Evolutionary conservation across 805 yeast genomes (phyloP), one percentile per base, ranked within the genome.

Genomic region (Myxozyma neotropica): DNA sequence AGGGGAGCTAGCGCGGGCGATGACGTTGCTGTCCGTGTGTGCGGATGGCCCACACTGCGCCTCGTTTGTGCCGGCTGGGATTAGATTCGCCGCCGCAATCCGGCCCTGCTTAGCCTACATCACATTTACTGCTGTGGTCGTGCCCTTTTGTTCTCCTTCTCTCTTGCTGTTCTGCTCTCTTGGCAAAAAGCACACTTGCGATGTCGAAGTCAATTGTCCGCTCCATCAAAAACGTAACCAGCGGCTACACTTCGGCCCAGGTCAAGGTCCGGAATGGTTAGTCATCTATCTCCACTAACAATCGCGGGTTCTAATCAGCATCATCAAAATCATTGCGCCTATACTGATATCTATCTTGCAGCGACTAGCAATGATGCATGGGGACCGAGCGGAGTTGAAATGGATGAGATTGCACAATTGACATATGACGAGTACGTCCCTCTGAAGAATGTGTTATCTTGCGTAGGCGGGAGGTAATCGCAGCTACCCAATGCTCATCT

Each of bases 321-420:
- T 27, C n/a, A n/a, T n/a, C n/a, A n/a, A n/a, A n/a, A n/a, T n/a
- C n/a, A n/a, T n/a, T n/a, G n/a, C n/a, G n/a, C 24, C 10, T n/a
- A 19, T 36, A 10, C 55, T 42, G 5, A 13, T 35, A 15, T 33
- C n/a, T 42, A 4, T 13, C 31, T 44, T 19, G 24, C 31, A 69
- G 94, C 96, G 60, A 93, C 98, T 0, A 83, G 94, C 61, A 93
- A 93, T 71, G 96, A 89, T 66, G 80, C 91, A 1, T 78, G 84
- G 59, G 93, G 96, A 2, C 97, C 97, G n/a, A 79, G 87, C 48
- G 81, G 89, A 15, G 76, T 80, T 50, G 88, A 87, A 59, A 85
- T 93, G 91, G 91, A 88, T 65, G 96, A 89, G 55, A 80, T 93
- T 39, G 87, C 96, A 1, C 80, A 83, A 53, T 79, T 83, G 67